These are phyloP conservation scores for Castanopsis chinensis DNA, from an alignment of 306 rosid species.

Conservation along the genomic window DNA sequence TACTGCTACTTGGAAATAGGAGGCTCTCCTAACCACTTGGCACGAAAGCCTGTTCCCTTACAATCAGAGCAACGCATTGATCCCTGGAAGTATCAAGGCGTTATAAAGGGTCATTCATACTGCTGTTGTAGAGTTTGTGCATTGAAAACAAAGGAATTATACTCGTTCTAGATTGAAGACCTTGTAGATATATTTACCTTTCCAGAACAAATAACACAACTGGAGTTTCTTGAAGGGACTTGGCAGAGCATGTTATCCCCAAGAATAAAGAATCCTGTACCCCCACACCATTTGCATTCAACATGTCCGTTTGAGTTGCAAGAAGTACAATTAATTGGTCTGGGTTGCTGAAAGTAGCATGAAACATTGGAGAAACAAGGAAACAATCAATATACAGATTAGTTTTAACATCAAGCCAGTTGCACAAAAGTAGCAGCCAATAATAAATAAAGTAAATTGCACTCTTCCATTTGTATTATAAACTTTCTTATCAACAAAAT, in stretches of 20 bases:
- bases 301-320: slow-evolving; percentile 76
- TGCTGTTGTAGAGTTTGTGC: neutral
- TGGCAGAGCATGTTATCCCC: slow-evolving; percentile 98
- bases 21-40: slow-evolving; percentile 86
- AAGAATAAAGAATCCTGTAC: slow-evolving; percentile 87
- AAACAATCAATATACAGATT: slow-evolving; percentile 7
- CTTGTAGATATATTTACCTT: slow-evolving; percentile 43
- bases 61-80: slow-evolving; percentile 52
- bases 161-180: neutral
- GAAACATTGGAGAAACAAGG: slow-evolving; percentile 18
- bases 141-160: neutral
- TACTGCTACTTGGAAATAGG: slow-evolving; percentile 49
- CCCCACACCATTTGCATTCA: slow-evolving; percentile 93
- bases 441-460: neutral
- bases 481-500: neutral
- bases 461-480: neutral
- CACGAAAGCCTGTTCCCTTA: slow-evolving; percentile 62
- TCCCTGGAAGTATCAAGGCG: slow-evolving; percentile 38
- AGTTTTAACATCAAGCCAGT: neutral
- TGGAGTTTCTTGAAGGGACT: slow-evolving; percentile 86
- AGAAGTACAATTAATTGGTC: slow-evolving; percentile 77
- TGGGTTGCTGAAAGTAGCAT: slow-evolving; percentile 72
- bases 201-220: slow-evolving; percentile 77
- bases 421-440: neutral
- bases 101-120: neutral